Percentiles rank a stretch among this genome's conserved stretches.
Evolutionary conservation across 495 filamentous ascomycete species (phyloP).

Genomic region (Collariella sp.): DNA sequence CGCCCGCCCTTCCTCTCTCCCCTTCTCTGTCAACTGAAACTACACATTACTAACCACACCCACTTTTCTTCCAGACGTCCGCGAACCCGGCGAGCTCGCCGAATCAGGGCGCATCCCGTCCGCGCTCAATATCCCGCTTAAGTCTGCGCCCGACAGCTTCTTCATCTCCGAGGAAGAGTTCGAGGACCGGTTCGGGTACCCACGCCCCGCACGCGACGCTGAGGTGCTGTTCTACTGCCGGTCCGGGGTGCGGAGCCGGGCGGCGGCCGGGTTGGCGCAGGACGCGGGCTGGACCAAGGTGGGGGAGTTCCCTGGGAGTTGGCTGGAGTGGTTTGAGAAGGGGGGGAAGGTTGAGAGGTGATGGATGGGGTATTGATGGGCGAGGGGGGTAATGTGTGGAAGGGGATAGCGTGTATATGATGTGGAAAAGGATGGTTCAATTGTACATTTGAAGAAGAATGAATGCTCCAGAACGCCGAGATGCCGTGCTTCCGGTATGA

Average conservation of each 20-base stretch:
- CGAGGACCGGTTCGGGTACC: slow-evolving; percentile 59
- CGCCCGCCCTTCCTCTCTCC: background rate
- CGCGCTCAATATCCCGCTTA: slow-evolving; percentile 71
- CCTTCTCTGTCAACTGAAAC: too few relatives aligned
- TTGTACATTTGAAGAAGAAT: background rate
- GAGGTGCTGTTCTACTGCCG: slow-evolving; percentile 88
- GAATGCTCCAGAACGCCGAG: background rate
- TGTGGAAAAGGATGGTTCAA: too few relatives aligned
- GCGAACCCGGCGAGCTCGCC: slow-evolving; percentile 71
- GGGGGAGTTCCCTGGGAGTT: slow-evolving; percentile 81
- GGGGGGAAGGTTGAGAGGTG: slow-evolving; percentile 52
- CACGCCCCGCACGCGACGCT: slow-evolving; percentile 45
- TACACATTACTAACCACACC: too few relatives aligned
- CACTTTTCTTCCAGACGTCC: slow-evolving; percentile 50
- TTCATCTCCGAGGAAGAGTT: slow-evolving; percentile 71
- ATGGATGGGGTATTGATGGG: background rate
- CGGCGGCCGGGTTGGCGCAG: slow-evolving; percentile 72
- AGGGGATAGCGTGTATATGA: background rate
- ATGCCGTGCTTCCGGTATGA: too few relatives aligned
- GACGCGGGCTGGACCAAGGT: slow-evolving; percentile 66
- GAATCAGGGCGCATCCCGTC: slow-evolving; percentile 67
- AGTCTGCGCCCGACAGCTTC: slow-evolving; percentile 65
- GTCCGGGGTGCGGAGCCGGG: slow-evolving; percentile 70
- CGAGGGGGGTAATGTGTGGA: background rate
- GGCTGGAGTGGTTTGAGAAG: slow-evolving; percentile 74